Evolutionary conservation across 2,329 filamentous ascomycete species (phyloP), one percentile per base, ranked within the genome.

Genomic region (Ceratocystis papillata): DNA sequence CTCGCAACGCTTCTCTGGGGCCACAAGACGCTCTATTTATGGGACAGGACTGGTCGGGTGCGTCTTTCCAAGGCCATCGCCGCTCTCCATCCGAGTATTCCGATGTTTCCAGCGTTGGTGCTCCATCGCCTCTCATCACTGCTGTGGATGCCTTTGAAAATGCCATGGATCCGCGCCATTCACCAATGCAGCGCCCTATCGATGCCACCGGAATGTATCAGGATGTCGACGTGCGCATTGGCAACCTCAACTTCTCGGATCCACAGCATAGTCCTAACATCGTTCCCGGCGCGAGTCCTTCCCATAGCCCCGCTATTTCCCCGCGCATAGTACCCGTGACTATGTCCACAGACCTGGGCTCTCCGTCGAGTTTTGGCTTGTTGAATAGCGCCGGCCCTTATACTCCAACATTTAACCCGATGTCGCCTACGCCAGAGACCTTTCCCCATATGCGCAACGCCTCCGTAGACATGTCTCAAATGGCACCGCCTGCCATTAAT

Each of bases 401-500:
- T 59, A 37, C 28, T 6, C 63, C 28, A 17, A 63, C 45, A 15
- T 64, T 64, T 22, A 67, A 48, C 48, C 62, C 65, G 4, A 61
- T 65, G 63, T 44, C 61, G 28, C 37, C 61, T 25, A 63, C 61
- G 3, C n/a, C 63, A 22, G 81, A 85, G 70, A 77, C 81, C 6
- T 86, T 85, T 70, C 80, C 82, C 5, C 74, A 77, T 37, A 74
- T 84, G 15, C 73, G 73, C 44, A 66, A 63, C 20, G 77, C 79
- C 65, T 77, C 79, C 28, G 74, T 75, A n/a, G 88, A 92, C 67
- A 82, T 89, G 73, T 83, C 84, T 5, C 85, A 88, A 70, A 94
- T 96, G 87, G 88, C 87, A 2, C 89, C 92, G n/a, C 92, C 92
- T 0, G 89, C 92, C 63, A 96, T 96, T 76, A 96, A 94, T 73